These are phyloP conservation scores for Collybiopsis confluens DNA, from an alignment of 768 basidiomycete species.

Conservation along the genomic window DNA sequence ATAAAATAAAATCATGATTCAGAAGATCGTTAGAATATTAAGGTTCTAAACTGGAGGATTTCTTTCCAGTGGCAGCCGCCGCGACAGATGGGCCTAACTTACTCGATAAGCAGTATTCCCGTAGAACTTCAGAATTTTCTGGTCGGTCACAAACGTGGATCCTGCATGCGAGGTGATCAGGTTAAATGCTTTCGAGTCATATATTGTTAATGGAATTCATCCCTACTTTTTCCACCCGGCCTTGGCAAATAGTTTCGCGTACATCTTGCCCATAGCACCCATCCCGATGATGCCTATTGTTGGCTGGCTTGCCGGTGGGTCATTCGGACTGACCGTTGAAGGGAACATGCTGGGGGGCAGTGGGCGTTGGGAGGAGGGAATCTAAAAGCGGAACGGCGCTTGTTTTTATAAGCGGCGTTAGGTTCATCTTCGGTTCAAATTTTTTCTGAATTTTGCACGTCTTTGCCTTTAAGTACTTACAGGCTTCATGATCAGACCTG, in stretches of 20 bases:
- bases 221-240: constrained; percentile 84
- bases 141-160: constrained; percentile 89
- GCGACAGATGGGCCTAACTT: no score
- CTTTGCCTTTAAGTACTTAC: no score
- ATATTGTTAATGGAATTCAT: background rate
- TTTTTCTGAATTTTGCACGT: no score
- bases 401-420: no score
- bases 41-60: no score
- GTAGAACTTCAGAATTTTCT: constrained; percentile 61
- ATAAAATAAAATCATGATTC: background rate
- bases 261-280: constrained; percentile 98
- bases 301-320: constrained; percentile 44
- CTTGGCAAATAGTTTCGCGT: constrained; percentile 68
- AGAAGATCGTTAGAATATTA: background rate
- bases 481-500: no score
- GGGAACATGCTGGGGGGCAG: constrained; percentile 6
- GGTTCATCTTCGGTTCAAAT: no score
- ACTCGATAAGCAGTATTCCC: constrained; percentile 56
- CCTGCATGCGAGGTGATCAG: constrained; percentile 35
- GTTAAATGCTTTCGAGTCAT: background rate
- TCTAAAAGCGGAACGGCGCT: no score
- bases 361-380: no score
- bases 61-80: no score
- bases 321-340: constrained; percentile 6
- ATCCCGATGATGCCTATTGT: constrained; percentile 91